phyloP scores from a whole-genome alignment of 257 asterid species.

The Plantago elongata region DNA sequence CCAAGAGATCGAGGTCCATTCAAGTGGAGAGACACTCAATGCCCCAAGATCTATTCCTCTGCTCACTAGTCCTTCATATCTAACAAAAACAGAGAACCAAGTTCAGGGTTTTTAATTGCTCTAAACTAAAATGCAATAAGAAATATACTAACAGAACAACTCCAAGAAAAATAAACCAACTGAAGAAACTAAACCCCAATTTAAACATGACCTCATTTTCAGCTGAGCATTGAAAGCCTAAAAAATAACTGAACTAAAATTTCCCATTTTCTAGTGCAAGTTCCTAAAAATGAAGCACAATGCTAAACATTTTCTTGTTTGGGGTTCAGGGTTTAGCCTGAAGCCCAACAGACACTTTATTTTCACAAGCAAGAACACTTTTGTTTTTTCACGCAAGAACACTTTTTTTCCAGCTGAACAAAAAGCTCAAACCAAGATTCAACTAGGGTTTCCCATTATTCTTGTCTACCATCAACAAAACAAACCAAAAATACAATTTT shows the following conservation, averaged over 20 bases:
- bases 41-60: constrained; percentile 40
- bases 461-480: not conserved
- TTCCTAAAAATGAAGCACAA: too few species aligned
- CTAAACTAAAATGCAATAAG: too few species aligned
- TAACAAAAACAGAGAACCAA: constrained; percentile 20
- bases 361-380: not conserved
- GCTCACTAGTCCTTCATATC: constrained; percentile 55
- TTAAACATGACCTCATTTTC: too few species aligned
- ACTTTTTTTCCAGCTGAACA: not conserved
- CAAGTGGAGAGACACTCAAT: constrained; percentile 47
- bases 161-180: too few species aligned
- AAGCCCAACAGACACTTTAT: too few species aligned
- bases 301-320: too few species aligned
- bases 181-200: too few species aligned
- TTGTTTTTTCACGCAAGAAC: not conserved
- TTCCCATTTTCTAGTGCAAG: too few species aligned
- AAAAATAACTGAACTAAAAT: too few species aligned
- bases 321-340: too few species aligned
- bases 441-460: not conserved
- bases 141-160: too few species aligned
- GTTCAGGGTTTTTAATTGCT: not conserved
- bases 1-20: constrained; percentile 88
- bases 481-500: not conserved
- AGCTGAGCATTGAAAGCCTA: too few species aligned
- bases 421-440: not conserved